These are phyloP conservation scores for Phytophthora capsici DNA, from an alignment of 352 stramenopile species.

Conservation along the genomic window DNA sequence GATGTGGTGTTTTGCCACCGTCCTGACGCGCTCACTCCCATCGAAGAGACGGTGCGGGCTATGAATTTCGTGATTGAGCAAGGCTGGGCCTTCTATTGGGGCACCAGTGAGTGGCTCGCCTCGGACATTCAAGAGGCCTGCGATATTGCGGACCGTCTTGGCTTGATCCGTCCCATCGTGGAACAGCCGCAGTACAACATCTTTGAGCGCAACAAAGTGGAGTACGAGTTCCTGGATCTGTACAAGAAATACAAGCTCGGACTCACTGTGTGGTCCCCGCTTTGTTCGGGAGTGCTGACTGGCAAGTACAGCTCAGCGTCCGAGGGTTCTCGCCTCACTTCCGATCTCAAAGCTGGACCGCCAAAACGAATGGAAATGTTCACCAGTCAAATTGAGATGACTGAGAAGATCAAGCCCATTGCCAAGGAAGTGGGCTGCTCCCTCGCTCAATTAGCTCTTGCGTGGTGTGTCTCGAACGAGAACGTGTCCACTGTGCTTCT, in stretches of 20 bases:
- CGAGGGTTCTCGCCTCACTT: slow-evolving; percentile 22
- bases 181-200: slow-evolving; percentile 11
- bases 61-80: slow-evolving; percentile 66
- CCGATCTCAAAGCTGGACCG: no score
- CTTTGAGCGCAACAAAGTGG: slow-evolving; percentile 8
- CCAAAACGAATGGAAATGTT: no score
- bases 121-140: slow-evolving; percentile 8
- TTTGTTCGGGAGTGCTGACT: slow-evolving; percentile 2
- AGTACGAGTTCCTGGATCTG: slow-evolving; percentile 26
- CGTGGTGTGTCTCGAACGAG: slow-evolving; percentile 13
- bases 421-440: slow-evolving; percentile 12
- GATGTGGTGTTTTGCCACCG: slow-evolving; percentile 74
- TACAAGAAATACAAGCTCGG: slow-evolving; percentile 33
- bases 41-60: slow-evolving; percentile 62
- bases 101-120: slow-evolving; percentile 11
- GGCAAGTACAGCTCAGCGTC: slow-evolving; percentile 18
- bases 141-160: slow-evolving; percentile 5
- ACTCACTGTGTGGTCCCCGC: slow-evolving; percentile 7
- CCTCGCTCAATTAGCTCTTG: slow-evolving; percentile 8
- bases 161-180: slow-evolving; percentile 11
- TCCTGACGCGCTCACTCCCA: slow-evolving; percentile 54
- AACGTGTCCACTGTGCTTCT: slow-evolving; percentile 23
- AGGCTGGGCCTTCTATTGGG: slow-evolving; percentile 29
- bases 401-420: slow-evolving; percentile 17
- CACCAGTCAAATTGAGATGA: background rate